Conservation (phyloP, 2,329 filamentous ascomycete genomes). For the Pseudocercospora fuligena region DNA sequence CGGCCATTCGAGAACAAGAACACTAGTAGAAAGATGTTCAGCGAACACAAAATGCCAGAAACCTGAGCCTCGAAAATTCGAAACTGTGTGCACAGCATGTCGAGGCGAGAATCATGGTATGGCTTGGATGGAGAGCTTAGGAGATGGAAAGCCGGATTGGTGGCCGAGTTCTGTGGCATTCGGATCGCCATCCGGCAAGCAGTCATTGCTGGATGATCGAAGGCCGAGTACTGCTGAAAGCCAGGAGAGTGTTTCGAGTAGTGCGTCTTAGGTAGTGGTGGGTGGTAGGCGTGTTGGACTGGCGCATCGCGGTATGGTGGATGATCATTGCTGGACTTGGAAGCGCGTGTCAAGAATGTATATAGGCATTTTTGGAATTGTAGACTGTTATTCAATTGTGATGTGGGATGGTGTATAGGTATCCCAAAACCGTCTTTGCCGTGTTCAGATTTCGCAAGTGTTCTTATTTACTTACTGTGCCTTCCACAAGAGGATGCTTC, state of each 20-base stretch:
- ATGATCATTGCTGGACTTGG: too few species aligned
- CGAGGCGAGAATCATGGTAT: not conserved
- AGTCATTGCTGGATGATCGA: not conserved
- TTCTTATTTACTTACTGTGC: not conserved
- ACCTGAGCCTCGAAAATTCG: not conserved
- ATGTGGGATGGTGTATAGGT: not conserved
- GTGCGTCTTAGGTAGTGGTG: too few species aligned
- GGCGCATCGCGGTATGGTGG: too few species aligned
- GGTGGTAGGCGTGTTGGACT: too few species aligned
- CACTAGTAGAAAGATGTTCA: constrained; percentile 8
- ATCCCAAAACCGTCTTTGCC: not conserved
- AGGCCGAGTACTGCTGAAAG: not conserved
- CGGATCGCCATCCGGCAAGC: not conserved
- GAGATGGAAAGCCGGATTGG: constrained; percentile 5
- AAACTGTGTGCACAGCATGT: constrained; percentile 1
- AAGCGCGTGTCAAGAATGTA: too few species aligned
- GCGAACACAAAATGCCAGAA: not conserved
- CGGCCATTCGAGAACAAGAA: constrained; percentile 19
- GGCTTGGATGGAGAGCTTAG: not conserved
- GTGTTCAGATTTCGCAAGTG: not conserved
- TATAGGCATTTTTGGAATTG: too few species aligned
- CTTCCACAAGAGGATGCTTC: not conserved
- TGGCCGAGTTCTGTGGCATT: constrained; percentile 11
- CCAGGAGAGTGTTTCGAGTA: not conserved
- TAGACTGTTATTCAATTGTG: not conserved